These are phyloP conservation scores for Serendipita indica DNA, from an alignment of 768 basidiomycete genomes.

Conservation along the genomic window DNA sequence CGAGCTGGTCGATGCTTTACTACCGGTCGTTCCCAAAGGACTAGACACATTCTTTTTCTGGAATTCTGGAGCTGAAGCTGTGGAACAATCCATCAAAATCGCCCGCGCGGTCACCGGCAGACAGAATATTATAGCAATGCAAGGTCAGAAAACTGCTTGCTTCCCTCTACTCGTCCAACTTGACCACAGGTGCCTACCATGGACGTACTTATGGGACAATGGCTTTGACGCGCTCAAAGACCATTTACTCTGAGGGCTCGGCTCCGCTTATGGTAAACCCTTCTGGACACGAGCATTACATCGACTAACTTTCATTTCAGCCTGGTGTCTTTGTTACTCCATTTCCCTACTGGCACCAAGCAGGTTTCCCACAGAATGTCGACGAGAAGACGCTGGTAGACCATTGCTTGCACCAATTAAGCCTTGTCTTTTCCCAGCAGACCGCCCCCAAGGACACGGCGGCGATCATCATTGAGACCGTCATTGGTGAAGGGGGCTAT, in stretches of 20 bases:
- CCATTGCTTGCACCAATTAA: conserved; percentile 63
- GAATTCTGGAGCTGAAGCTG: conserved; percentile 91
- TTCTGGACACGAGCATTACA: background rate
- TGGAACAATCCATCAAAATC: conserved; percentile 83
- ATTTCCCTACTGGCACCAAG: conserved; percentile 90
- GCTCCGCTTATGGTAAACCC: conserved; percentile 66
- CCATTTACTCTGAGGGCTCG: conserved; percentile 66
- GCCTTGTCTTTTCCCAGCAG: conserved; percentile 66
- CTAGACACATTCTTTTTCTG: conserved; percentile 94
- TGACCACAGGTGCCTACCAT: conserved; percentile 54
- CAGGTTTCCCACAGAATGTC: conserved; percentile 41
- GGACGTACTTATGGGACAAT: conserved; percentile 89
- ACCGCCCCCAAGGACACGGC: conserved; percentile 74
- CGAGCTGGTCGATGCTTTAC: conserved; percentile 65
- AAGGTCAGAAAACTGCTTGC: conserved; percentile 32
- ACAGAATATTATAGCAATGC: conserved; percentile 85
- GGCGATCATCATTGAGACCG: conserved; percentile 86
- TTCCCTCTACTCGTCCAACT: background rate
- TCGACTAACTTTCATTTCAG: conserved; percentile 25
- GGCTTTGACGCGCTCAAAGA: conserved; percentile 90
- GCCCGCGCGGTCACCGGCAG: conserved; percentile 60
- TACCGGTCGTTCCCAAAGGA: conserved; percentile 82
- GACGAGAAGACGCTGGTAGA: conserved; percentile 42
- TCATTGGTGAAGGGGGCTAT: conserved; percentile 92
- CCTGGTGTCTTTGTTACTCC: conserved; percentile 69